Evolutionary conservation across 225 moss, liverwort and hornwort species (phyloP).

Genomic region (Marchantia paleacea): DNA sequence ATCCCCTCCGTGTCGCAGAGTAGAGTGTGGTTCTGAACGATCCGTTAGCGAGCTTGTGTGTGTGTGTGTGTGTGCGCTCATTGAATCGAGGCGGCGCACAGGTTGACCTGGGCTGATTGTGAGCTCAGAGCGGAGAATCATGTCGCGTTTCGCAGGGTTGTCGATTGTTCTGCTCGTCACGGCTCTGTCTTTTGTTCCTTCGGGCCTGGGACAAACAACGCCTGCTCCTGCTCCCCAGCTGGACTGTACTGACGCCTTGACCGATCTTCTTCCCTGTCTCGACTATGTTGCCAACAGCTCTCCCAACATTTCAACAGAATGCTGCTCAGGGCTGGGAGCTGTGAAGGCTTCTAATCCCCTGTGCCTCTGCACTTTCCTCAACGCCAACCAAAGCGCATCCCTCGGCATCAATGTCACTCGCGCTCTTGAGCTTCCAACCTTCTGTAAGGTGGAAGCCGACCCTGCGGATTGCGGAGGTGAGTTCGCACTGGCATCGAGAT

Average conservation of each 20-base stretch:
- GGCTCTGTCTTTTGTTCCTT: not conserved
- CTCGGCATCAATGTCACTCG: slow-evolving; percentile 21
- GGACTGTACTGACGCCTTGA: slow-evolving; percentile 12
- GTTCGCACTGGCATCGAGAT: not conserved
- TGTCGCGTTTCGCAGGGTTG: not conserved
- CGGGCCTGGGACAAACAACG: not conserved
- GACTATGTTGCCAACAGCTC: slow-evolving; percentile 9
- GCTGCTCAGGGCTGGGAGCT: not conserved
- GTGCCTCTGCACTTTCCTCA: slow-evolving; percentile 1
- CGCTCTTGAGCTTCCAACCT: slow-evolving; percentile 16
- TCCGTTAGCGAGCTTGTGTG: not conserved
- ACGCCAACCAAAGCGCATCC: not conserved
- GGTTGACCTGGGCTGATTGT: not conserved
- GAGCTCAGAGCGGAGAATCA: not conserved
- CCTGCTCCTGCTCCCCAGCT: not conserved
- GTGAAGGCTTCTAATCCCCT: not conserved
- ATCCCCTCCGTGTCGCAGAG: not conserved
- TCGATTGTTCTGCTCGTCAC: not conserved
- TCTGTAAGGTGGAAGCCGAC: not conserved
- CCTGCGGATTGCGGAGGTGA: slow-evolving; percentile 3
- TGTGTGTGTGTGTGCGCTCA: too few relatives aligned
- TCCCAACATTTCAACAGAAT: not conserved
- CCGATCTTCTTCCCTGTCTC: slow-evolving; percentile 7
- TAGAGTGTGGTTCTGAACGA: not conserved
- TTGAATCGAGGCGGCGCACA: too few relatives aligned